phyloP scores from a whole-genome alignment of 805 yeast genomes.

The Wickerhamomyces subpelliculosus region DNA sequence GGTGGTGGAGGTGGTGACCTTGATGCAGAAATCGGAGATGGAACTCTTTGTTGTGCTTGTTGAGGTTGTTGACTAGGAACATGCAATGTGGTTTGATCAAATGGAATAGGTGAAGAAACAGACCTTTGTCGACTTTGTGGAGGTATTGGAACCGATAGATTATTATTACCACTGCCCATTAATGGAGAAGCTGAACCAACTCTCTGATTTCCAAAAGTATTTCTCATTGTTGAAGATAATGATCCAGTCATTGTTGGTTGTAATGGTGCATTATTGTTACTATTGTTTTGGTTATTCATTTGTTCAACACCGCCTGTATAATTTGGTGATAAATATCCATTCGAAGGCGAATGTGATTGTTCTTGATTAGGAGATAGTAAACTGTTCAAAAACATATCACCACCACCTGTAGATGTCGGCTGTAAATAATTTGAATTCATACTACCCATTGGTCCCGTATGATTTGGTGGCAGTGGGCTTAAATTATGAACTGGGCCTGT shows the following conservation, averaged over 20 bases:
- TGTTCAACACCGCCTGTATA: too few relatives aligned
- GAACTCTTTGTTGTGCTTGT: constrained; percentile 3
- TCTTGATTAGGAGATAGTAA: constrained; percentile 1
- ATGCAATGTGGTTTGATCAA: constrained; percentile 12
- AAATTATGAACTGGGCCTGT: constrained; percentile 4
- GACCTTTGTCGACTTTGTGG: constrained; percentile 13
- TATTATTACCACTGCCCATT: neutral
- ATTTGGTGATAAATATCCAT: constrained; percentile 11
- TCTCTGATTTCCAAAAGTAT: constrained; percentile 8
- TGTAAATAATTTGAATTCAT: neutral
- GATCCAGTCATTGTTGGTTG: constrained; percentile 36
- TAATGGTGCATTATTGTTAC: constrained; percentile 20
- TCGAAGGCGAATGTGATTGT: constrained; percentile 1
- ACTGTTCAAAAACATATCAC: neutral
- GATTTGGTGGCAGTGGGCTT: constrained; percentile 10
- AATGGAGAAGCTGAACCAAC: constrained; percentile 9
- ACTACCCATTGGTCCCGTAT: constrained; percentile 7
- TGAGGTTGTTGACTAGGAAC: constrained; percentile 11
- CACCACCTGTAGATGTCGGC: constrained; percentile 1
- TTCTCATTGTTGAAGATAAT: constrained; percentile 27
- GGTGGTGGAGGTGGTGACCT: constrained; percentile 33
- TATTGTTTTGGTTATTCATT: too few relatives aligned
- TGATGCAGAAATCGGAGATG: constrained; percentile 21
- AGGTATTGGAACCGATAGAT: neutral
- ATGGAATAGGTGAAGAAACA: constrained; percentile 16